Percentiles rank a stretch among this genome's conserved stretches.
phyloP scores from a whole-genome alignment of 345 rosid genomes.

The Syzygium oleosum region DNA sequence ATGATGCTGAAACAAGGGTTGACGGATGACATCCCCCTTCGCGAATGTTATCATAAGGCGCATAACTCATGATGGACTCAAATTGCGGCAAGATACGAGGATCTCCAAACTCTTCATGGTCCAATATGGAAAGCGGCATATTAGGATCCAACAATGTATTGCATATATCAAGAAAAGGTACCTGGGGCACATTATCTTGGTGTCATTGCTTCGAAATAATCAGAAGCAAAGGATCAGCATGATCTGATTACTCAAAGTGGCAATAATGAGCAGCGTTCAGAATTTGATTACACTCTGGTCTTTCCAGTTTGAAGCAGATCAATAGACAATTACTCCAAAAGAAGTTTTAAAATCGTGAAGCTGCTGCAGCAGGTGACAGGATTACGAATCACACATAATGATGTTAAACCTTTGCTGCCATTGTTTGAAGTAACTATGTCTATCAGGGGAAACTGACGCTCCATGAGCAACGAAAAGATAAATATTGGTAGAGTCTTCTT shows the following conservation, averaged over 20 bases:
- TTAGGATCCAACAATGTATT: slow-evolving; percentile 67
- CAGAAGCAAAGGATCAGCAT: not conserved
- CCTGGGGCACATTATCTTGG: slow-evolving; percentile 30
- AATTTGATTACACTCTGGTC: not conserved
- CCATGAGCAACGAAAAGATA: not conserved
- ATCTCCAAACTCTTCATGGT: slow-evolving; percentile 90
- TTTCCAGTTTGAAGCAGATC: not conserved
- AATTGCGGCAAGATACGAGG: slow-evolving; percentile 51
- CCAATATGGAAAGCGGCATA: slow-evolving; percentile 72
- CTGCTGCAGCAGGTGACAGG: not conserved
- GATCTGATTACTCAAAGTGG: not conserved
- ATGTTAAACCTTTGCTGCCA: not conserved
- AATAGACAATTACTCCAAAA: not conserved
- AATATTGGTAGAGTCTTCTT: not conserved
- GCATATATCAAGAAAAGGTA: slow-evolving; percentile 78
- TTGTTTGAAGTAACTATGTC: not conserved
- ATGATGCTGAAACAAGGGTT: slow-evolving; percentile 64
- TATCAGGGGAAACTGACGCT: not conserved
- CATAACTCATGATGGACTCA: slow-evolving; percentile 46
- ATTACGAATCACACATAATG: not conserved
- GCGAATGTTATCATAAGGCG: slow-evolving; percentile 79
- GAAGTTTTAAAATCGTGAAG: not conserved
- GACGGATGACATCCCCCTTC: slow-evolving; percentile 54
- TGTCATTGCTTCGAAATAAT: not conserved
- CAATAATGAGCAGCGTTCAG: not conserved